Conservation (phyloP, 2,329 filamentous ascomycete genomes). For the Arachnomyces sp. region DNA sequence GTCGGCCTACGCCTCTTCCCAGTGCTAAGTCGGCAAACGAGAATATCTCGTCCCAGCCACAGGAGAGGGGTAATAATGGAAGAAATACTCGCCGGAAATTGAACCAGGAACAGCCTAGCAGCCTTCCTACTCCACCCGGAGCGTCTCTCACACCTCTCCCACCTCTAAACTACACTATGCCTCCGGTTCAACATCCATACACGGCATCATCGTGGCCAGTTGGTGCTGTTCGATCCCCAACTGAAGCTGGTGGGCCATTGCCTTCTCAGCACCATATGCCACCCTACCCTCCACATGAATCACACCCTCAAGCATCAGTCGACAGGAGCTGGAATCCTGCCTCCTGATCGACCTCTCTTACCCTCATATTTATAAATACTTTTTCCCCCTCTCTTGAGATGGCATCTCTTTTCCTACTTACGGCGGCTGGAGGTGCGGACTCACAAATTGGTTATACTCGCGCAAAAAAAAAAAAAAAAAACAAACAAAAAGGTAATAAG, state of each 20-base stretch:
- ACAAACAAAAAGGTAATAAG: background rate
- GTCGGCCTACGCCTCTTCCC: background rate
- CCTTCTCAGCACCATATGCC: background rate
- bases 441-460: too few species aligned
- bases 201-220: background rate
- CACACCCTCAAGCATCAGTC: background rate
- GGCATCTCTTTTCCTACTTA: conserved; percentile 1
- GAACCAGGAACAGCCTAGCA: conserved; percentile 3
- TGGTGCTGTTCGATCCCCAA: background rate
- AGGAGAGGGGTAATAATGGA: conserved; percentile 2
- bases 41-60: conserved; percentile 1
- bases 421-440: background rate
- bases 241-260: background rate
- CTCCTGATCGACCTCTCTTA: background rate
- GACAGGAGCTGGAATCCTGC: conserved; percentile 6
- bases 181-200: background rate
- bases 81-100: conserved; percentile 7
- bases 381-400: background rate
- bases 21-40: conserved; percentile 6
- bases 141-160: background rate
- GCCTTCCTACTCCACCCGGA: background rate
- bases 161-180: conserved; percentile 1
- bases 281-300: background rate
- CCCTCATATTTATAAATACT: background rate
- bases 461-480: background rate